Percentiles rank a stretch among this genome's conserved stretches.
phyloP scores from a whole-genome alignment of 2,329 filamentous ascomycete genomes.

The Trichoderma pleuroti region DNA sequence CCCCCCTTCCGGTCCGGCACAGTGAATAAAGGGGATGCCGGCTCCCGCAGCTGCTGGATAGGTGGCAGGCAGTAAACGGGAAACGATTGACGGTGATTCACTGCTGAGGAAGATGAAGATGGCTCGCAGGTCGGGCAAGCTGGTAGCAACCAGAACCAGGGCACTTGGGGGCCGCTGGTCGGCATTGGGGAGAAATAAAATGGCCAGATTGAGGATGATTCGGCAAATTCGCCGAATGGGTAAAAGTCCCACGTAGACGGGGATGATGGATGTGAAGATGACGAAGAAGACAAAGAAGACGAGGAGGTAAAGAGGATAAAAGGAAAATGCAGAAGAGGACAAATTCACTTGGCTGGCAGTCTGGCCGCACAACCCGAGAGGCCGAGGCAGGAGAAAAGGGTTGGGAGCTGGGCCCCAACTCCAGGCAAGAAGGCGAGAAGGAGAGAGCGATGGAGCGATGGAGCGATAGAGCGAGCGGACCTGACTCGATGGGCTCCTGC shows the following conservation, averaged over 20 bases:
- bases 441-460: not conserved
- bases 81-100: slow-evolving; percentile 11
- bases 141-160: not conserved
- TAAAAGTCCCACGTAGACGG: not conserved
- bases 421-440: not conserved
- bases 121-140: not conserved
- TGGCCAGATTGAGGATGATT: not conserved
- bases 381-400: not conserved
- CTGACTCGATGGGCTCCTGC: not conserved
- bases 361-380: not conserved
- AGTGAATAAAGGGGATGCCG: slow-evolving; percentile 4
- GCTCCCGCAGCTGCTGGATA: slow-evolving; percentile 4
- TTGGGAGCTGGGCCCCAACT: slow-evolving; percentile 5
- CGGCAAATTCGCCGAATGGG: not conserved
- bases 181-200: not conserved
- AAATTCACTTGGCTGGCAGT: not conserved
- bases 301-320: not conserved
- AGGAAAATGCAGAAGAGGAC: not conserved
- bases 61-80: not conserved
- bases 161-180: not conserved
- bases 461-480: not conserved
- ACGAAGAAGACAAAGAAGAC: not conserved
- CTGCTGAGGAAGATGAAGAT: not conserved
- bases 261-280: not conserved
- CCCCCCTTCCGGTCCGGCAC: not conserved